These are phyloP conservation scores for Centaurea solstitialis DNA, from an alignment of 129 eudicot species.

Conservation along the genomic window DNA sequence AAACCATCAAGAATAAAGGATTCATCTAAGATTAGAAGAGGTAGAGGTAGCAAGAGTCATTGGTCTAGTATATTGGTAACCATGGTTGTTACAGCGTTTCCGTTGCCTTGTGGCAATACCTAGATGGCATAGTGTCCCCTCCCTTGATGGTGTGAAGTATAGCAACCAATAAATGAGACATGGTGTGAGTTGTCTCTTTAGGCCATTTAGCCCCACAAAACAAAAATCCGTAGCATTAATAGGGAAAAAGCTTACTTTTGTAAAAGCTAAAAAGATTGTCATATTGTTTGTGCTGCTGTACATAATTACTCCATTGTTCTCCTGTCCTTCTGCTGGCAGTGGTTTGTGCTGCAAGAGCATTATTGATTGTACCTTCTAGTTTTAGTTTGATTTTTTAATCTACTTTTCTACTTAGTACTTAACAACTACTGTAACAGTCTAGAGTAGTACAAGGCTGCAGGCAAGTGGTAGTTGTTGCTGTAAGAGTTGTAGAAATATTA, in stretches of 20 bases:
- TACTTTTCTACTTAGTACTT: neutral
- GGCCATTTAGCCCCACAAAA: neutral
- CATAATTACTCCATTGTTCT: neutral
- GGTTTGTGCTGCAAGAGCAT: neutral
- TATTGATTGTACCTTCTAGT: neutral
- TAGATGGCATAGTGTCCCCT: no score
- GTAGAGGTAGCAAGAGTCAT: neutral
- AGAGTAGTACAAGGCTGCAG: neutral
- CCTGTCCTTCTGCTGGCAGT: neutral
- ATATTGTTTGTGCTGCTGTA: neutral
- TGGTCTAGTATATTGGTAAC: neutral
- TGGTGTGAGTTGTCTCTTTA: neutral
- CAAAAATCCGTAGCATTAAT: neutral
- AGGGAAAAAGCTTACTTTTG: neutral
- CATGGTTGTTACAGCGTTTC: neutral
- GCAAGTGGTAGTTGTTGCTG: neutral
- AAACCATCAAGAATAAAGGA: neutral
- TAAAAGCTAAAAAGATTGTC: neutral
- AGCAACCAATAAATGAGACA: neutral
- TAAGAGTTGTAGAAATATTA: neutral
- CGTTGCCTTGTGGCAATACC: neutral
- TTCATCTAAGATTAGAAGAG: neutral
- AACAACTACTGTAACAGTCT: no score
- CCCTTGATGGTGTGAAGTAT: neutral
- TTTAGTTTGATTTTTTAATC: neutral